Percentiles rank a stretch among this genome's conserved stretches.
These are phyloP conservation scores for Globisporangium heterothallicum DNA, from an alignment of 352 stramenopile species.

Conservation along the genomic window DNA sequence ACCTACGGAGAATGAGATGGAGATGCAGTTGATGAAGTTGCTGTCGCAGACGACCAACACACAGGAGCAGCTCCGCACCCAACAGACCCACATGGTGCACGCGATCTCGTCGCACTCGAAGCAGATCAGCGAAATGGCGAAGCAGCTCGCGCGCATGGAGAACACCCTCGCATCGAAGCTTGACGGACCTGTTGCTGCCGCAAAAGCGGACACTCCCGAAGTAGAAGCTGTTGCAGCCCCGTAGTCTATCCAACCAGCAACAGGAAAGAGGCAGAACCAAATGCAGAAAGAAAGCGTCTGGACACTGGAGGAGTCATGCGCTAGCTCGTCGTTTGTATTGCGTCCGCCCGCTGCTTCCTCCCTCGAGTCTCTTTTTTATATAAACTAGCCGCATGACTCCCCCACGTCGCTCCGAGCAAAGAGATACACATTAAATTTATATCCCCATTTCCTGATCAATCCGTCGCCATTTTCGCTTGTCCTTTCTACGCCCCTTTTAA, in stretches of 20 bases:
- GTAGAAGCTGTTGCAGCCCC: no score
- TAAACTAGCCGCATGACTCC: not conserved
- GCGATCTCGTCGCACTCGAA: slow-evolving; percentile 71
- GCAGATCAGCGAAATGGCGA: slow-evolving; percentile 72
- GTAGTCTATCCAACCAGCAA: not conserved
- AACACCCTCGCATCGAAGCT: slow-evolving; percentile 57
- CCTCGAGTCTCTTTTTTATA: not conserved
- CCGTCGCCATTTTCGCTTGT: no score
- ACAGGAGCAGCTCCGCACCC: slow-evolving; percentile 72
- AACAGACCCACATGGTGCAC: slow-evolving; percentile 78
- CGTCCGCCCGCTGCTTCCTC: not conserved
- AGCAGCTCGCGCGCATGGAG: slow-evolving; percentile 81
- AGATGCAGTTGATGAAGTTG: slow-evolving; percentile 64
- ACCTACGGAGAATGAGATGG: slow-evolving; percentile 58
- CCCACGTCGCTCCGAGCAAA: not conserved
- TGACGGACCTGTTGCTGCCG: slow-evolving; percentile 8
- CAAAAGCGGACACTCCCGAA: not conserved
- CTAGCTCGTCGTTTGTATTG: not conserved
- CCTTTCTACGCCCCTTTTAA: no score
- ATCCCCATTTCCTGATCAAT: no score
- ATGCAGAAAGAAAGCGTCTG: no score
- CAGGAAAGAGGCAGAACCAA: no score
- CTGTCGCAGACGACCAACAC: slow-evolving; percentile 77
- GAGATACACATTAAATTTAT: not conserved
- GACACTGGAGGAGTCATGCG: not conserved